These are phyloP conservation scores for Eragrostis curvula DNA, from an alignment of 176 grass and related monocot genomes.

Conservation along the genomic window DNA sequence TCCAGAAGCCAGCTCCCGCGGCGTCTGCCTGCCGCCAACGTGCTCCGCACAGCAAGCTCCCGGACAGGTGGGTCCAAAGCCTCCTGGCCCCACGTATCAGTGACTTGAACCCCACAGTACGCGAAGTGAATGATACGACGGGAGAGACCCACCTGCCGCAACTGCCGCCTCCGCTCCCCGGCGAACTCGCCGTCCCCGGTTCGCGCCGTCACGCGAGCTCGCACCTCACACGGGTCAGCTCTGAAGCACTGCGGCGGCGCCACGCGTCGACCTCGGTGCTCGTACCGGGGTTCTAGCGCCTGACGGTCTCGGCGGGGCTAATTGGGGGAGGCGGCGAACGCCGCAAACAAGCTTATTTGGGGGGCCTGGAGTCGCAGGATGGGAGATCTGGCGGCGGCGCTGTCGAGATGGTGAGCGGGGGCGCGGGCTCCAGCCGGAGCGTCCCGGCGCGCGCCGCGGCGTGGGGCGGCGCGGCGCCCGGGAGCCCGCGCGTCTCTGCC, in stretches of 20 bases:
- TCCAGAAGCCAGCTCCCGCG: neutral
- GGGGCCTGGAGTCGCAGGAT: slow-evolving; percentile 35
- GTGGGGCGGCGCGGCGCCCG: slow-evolving; percentile 43
- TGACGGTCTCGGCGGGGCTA: neutral
- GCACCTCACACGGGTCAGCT: neutral
- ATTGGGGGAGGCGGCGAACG: slow-evolving; percentile 17
- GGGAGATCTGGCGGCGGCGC: slow-evolving; percentile 44
- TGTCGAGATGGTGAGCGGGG: slow-evolving; percentile 51
- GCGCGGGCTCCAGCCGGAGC: slow-evolving; percentile 41
- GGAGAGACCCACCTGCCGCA: neutral
- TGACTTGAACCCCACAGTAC: neutral
- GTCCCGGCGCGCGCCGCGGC: slow-evolving; percentile 43
- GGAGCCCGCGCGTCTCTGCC: slow-evolving; percentile 59
- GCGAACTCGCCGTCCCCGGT: slow-evolving; percentile 9
- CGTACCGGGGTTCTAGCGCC: neutral
- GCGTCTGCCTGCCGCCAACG: neutral
- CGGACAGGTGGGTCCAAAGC: neutral
- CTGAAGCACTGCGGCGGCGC: slow-evolving; percentile 2
- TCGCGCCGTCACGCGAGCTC: slow-evolving; percentile 34
- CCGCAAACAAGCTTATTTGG: slow-evolving; percentile 23
- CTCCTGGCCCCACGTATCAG: neutral
- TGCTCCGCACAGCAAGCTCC: neutral
- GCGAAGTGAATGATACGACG: neutral
- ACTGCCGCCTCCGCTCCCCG: slow-evolving; percentile 32
- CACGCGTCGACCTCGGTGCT: neutral